Evolutionary conservation across 148 eudicot species (phyloP), one percentile per base, ranked within the genome.

Genomic region (Rhododendron molle): DNA sequence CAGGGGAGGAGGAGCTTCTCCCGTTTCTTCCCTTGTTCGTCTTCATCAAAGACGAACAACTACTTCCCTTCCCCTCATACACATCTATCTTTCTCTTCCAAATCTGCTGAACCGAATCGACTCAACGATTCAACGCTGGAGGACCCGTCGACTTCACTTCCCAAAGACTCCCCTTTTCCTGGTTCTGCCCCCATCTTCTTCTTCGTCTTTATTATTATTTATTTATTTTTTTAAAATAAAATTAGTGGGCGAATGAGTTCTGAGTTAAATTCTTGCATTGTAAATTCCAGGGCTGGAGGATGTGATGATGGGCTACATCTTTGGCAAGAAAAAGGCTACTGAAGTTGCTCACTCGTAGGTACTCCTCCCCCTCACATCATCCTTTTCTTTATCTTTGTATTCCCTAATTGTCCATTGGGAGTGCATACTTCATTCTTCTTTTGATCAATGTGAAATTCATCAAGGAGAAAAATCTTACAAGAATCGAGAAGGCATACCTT

Each of bases 271-370:
- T 23, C 14, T 36, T 76, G 38, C 28, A 10, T 65, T 52, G 2
- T 38, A 2, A 3, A 13, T 32, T 87, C 14, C 88, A 93, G 95
- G 91, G 32, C 3, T 92, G 40, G 96, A 90, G 65, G 90, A 90
- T 83, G 91, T 88, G 34, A 86, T 94, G 88, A 85, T 88, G 88
- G 96, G 92, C 28, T 94, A 92, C 84, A 74, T 94, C n/a, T 89
- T 87, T 80, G 98, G 98, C 50, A 90, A 91, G 90, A 92, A 89
- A 81, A 96, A 90, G 87, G 93, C 96, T 32, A 95, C 96, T 82
- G 91, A 94, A 90, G 95, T 96, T 93, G 96, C 96, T 92, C 98
- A 95, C 89, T 91, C 91, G 99, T 96, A 92, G 95, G 95, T 96
- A 93, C 83, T 86, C 82, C 36, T 50, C 16, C 58, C 43, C 54